Conservation (phyloP, 257 asterid species). For the Penstemon davidsonii region DNA sequence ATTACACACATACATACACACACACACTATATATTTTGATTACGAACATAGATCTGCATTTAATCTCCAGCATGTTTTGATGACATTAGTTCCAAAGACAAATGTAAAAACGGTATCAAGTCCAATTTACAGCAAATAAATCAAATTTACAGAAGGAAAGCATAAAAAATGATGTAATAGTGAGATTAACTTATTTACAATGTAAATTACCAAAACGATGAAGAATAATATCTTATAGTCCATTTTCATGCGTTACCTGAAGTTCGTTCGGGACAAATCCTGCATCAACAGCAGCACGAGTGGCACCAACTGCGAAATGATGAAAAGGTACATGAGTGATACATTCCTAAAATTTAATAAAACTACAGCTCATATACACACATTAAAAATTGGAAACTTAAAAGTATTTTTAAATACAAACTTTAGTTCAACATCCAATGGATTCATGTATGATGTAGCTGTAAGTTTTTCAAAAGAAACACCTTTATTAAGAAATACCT, state of each 20-base stretch:
- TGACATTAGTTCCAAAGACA: neutral
- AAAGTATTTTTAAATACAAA: constrained; percentile 2
- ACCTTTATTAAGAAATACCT: constrained; percentile 45
- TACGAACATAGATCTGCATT: neutral
- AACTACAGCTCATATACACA: neutral
- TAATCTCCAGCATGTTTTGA: constrained; percentile 1
- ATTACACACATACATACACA: too few species aligned
- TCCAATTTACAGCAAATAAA: constrained; percentile 5
- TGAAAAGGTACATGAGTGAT: constrained; percentile 3
- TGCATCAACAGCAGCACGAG: constrained; percentile 99
- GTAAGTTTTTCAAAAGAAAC: neutral
- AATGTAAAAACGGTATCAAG: neutral
- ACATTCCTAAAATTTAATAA: neutral
- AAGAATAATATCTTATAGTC: neutral
- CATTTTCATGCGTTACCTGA: constrained; percentile 53
- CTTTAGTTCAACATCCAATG: constrained; percentile 18
- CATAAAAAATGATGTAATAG: neutral
- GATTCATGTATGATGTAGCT: constrained; percentile 1
- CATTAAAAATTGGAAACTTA: neutral
- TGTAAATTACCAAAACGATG: neutral
- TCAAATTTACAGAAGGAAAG: constrained; percentile 2
- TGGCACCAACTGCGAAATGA: constrained; percentile 78
- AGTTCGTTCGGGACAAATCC: constrained; percentile 97
- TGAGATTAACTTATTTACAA: neutral
- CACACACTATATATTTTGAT: neutral